Base-by-base conservation (phyloP, 129 eudicot species). In the Arctium lappa region DNA sequence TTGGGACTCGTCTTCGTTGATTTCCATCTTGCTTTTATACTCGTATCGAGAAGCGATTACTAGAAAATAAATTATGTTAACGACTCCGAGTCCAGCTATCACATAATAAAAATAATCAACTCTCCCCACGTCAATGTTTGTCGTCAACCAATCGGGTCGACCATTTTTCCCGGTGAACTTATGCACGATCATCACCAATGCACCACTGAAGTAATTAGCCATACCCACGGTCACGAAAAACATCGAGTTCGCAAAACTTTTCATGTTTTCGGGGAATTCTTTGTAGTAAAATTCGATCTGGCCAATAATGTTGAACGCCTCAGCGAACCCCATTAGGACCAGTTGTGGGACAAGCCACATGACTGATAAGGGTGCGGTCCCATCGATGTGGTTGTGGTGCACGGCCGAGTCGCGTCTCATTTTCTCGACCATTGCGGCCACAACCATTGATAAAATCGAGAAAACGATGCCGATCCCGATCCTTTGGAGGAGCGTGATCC, bases 281-380 rank as follows among this genome's bases (percentile, higher is more conserved):
- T 90, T 95, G 75, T 95, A 89, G 81, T 90, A 95, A 72, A 95
- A 93, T 76, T 95, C 99, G 8, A 95, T 75, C 30, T 93, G 97
- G 6, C 97, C 99, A 12, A 91, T 88, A 60, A 95, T 73, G 40
- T 84, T 93, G 75, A 95, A 95, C 2, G 91, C 99, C 89, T 95
- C 99, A 0, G 97, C 95, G 32, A 95, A 88, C 2, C 90, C 99
- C 88, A 93, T 85, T 66, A 95, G 82, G 3, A 90, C 86, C 3
- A 96, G 85, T 76, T 93, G 99, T 18, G 99, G 99, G 0, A 91
- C 94, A 3, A 96, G 88, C 98, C 98, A 96, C 72, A 93, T 38
- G 50, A 89, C 94, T 4, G 97, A 83, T 2, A 93, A 12, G 11
- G 97, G 97, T n/a, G 97, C 91, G 3, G 85, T 2, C 70, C 94